Conservation (phyloP, 768 basidiomycete species). For the Neoboletus magnificus region DNA sequence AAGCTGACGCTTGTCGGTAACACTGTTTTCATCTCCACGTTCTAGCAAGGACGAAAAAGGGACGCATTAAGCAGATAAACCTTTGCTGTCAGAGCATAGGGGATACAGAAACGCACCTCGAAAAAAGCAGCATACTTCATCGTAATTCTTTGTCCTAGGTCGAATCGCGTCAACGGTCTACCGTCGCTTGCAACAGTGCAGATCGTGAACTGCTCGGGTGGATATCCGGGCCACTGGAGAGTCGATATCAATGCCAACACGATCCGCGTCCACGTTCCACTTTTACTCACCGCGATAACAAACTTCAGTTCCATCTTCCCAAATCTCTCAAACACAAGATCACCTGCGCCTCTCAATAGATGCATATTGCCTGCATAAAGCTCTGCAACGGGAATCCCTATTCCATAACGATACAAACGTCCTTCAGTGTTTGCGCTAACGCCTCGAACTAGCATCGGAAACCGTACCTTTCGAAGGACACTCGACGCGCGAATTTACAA, state of each 20-base stretch:
- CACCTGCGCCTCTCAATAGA: background rate
- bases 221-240: constrained; percentile 12
- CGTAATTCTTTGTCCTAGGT: background rate
- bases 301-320: background rate
- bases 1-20: background rate
- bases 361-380: fast-evolving
- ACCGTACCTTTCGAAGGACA: constrained; percentile 3
- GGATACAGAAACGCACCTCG: background rate
- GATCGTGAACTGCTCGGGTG: background rate
- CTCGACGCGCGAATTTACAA: background rate
- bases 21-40: background rate
- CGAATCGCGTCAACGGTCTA: background rate
- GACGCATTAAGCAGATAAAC: background rate
- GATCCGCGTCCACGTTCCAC: background rate
- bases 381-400: background rate
- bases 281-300: constrained; percentile 1
- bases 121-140: background rate
- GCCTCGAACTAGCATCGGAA: background rate
- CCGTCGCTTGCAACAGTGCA: background rate
- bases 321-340: background rate
- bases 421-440: background rate
- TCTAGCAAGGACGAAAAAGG: background rate
- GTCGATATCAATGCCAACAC: background rate
- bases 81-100: background rate
- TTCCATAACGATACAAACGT: background rate